A percentile compares a stretch with the other conserved stretches of the same genome.
phyloP scores from a whole-genome alignment of 495 filamentous ascomycete species.

The Rhizodiscina lignyota region DNA sequence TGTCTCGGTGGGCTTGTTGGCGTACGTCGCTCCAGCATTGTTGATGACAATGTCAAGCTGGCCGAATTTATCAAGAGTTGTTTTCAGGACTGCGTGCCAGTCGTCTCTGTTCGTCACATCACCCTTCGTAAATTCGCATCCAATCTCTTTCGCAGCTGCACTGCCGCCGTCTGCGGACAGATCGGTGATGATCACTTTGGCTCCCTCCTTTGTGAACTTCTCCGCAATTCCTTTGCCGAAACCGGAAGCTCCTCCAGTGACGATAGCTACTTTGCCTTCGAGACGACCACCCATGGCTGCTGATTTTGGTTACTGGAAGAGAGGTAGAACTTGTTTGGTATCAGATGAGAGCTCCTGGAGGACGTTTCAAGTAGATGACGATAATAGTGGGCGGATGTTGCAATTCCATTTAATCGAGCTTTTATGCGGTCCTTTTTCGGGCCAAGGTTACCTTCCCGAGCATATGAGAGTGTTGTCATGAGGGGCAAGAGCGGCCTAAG shows the following conservation, averaged over 20 bases:
- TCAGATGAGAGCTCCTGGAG: no score
- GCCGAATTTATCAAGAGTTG: constrained; percentile 3
- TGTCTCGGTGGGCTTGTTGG: constrained; percentile 2
- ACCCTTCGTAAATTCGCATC: constrained; percentile 1
- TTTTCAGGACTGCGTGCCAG: constrained; percentile 2
- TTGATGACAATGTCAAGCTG: constrained; percentile 4
- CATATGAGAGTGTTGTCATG: no score
- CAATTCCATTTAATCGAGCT: no score
- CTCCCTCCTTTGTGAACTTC: constrained; percentile 1
- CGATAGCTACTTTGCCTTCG: constrained; percentile 4
- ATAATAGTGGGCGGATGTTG: no score
- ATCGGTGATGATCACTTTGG: constrained; percentile 5
- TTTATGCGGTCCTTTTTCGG: no score
- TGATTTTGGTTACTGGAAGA: no score
- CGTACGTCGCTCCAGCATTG: constrained; percentile 3
- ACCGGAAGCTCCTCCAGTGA: constrained; percentile 4
- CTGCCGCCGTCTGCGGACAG: constrained; percentile 1
- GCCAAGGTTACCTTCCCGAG: no score
- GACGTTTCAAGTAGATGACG: no score
- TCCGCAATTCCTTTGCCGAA: constrained; percentile 4
- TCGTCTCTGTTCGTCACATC: constrained; percentile 2
- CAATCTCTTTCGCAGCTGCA: constrained; percentile 2
- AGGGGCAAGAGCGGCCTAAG: no score
- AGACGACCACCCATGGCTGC: constrained; percentile 6
- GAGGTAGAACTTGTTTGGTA: no score